phyloP scores from a whole-genome alignment of 768 basidiomycete species.

The Paxillus ammoniavirescens region DNA sequence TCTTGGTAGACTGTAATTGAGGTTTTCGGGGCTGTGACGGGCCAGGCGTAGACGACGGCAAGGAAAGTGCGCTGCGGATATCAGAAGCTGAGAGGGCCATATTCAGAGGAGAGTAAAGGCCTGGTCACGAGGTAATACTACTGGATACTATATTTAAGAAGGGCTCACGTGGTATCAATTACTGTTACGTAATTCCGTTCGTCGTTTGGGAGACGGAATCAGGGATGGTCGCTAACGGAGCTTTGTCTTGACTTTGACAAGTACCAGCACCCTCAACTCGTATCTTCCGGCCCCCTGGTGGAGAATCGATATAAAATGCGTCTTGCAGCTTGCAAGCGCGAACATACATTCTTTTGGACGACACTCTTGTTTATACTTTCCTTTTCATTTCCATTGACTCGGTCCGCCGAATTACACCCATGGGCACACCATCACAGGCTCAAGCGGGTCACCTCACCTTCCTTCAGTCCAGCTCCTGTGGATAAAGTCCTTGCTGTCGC shows the following conservation, averaged over 20 bases:
- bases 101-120: background rate
- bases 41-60: constrained; percentile 45
- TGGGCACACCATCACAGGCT: constrained; percentile 3
- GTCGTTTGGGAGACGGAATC: too few relatives aligned
- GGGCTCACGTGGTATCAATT: too few relatives aligned
- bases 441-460: background rate
- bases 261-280: background rate
- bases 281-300: background rate
- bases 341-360: constrained; percentile 8
- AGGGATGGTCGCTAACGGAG: background rate
- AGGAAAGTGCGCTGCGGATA: constrained; percentile 78
- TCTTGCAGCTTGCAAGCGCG: background rate
- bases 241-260: too few relatives aligned
- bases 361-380: constrained; percentile 10
- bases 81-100: constrained; percentile 79
- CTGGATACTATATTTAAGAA: too few relatives aligned
- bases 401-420: background rate
- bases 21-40: constrained; percentile 47
- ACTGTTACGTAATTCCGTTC: too few relatives aligned
- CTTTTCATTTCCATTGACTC: background rate
- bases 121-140: too few relatives aligned
- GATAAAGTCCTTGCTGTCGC: background rate
- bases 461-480: background rate
- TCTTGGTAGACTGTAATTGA: constrained; percentile 41
- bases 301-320: background rate